Evolutionary conservation across 257 asterid species (phyloP), one percentile per base, ranked within the genome.

Genomic region (Solanum appendiculatum): DNA sequence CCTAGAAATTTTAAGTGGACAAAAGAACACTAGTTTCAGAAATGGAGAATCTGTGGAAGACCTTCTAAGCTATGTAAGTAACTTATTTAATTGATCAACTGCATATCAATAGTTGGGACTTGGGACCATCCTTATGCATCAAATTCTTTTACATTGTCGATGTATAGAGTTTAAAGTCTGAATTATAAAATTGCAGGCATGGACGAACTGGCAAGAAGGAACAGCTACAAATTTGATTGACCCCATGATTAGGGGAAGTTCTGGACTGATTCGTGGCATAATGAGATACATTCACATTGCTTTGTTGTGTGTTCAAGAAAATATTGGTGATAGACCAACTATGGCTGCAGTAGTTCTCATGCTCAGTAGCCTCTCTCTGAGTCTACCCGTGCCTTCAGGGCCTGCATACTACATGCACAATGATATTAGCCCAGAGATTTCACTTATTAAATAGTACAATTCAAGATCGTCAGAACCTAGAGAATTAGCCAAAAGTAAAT

Each of bases 301-400:
- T 13, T 72, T 91, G 68, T 70, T 89, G 15, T 91, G 90, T 2
- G 90, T 88, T 86, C 93, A 91, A 88, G 91, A 84, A 0, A 60
- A 60, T 23, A n/a, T 9, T 60, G 31, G 31, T 60, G 69, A 60
- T 60, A 60, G 69, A 60, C 31, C 69, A 60, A 60, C 7, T 1
- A n/a, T 60, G 7, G 31, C 31, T 60, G 69, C 14, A 60, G 69
- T 60, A 60, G 69, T 9, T 60, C 15, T n/a, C 69, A 60, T 60
- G 69, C 15, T 60, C 69, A 60, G 70, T 60, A 60, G 69, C 31
- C 69, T 60, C 31, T 60, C 31, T 60, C 69, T 60, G 31, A 60
- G 69, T 60, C 69, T 60, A 9, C 31, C 69, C 15, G 4, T 60
- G 31, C 69, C 69, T 23, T 60, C 69, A 60, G 69, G 31, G 31